A percentile compares a stretch with the other conserved stretches of the same genome.
Evolutionary conservation across 2,329 filamentous ascomycete genomes (phyloP).

Genomic region (Botrytis deweyae): DNA sequence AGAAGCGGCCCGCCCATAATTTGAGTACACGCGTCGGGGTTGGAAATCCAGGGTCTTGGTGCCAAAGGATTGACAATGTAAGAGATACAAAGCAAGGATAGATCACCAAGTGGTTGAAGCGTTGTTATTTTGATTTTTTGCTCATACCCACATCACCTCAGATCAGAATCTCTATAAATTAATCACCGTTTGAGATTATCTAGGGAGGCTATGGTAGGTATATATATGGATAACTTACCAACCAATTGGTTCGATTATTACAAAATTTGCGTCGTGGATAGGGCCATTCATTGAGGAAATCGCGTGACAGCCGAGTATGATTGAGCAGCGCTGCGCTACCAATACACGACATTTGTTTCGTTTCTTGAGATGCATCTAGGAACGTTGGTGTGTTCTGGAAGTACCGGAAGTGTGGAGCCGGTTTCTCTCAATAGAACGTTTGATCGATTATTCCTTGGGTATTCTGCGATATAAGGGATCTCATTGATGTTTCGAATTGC

Average conservation of each 20-base stretch:
- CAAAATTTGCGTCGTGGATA: background rate
- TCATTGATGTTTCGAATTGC: constrained; percentile 1
- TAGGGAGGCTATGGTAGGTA: background rate
- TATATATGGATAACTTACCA: too few species aligned
- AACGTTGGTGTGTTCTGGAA: background rate
- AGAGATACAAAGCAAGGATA: background rate
- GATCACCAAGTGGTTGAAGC: background rate
- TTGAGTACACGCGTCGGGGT: background rate
- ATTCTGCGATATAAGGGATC: background rate
- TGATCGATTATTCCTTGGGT: background rate
- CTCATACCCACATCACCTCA: background rate
- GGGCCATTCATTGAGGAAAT: background rate
- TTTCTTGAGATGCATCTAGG: background rate
- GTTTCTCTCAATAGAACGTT: background rate
- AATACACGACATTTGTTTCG: background rate
- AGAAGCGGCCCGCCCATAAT: background rate
- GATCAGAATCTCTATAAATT: background rate
- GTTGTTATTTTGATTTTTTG: background rate
- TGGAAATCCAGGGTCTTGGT: background rate
- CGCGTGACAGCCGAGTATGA: background rate
- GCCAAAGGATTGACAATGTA: background rate
- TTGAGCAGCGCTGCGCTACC: background rate
- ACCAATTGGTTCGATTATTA: background rate
- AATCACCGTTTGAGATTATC: background rate
- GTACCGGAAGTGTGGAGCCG: constrained; percentile 11